Base-by-base conservation (phyloP, 2,329 filamentous ascomycete species). In the Arthrobotrys sphaeroides region DNA sequence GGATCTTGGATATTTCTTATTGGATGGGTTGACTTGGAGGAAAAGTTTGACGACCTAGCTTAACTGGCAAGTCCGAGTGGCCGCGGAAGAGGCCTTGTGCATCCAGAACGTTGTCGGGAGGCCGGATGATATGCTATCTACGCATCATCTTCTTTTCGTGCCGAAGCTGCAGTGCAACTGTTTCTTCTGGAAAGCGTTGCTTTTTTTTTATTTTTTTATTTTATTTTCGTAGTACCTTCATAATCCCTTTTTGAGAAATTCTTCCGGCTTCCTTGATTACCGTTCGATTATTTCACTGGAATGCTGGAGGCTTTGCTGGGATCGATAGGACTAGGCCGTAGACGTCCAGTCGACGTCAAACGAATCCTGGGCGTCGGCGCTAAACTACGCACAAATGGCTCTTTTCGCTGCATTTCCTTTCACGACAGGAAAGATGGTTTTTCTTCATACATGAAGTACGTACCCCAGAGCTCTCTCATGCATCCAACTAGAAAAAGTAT, bases 371-470 rank as follows among this genome's bases (percentile, higher is more conserved):
- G 12, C 22, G 9, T 16, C 13, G 9, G 45, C 43, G 43, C 68
- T 66, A 73, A 73, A 73, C 45, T 65, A 59, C 59, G 68, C 68
- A 73, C 68, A 66, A 73, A 73, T 73, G 49, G 49, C 68, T 73
- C 60, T 43, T 61, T 40, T n/a, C 43, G 43, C 7, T 22, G 10
- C 18, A 28, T 10, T 10, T 22, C n/a, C n/a, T 49, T 22, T 10
- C 43, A 49, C 36, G n/a, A 40, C 36, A 49, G 24, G 22, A 5
- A 10, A 5, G 9, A 5, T 49, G 7, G n/a, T 45, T 45, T 45
- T 45, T n/a, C 10, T 7, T 45, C n/a, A n/a, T n/a, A n/a, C n/a
- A n/a, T n/a, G n/a, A n/a, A n/a, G n/a, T n/a, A n/a, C n/a, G n/a
- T n/a, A n/a, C n/a, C n/a, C n/a, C n/a, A n/a, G n/a, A n/a, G n/a